Evolutionary conservation across 345 rosid species (phyloP), one percentile per base, ranked within the genome.

Genomic region (Lumnitzera racemosa): DNA sequence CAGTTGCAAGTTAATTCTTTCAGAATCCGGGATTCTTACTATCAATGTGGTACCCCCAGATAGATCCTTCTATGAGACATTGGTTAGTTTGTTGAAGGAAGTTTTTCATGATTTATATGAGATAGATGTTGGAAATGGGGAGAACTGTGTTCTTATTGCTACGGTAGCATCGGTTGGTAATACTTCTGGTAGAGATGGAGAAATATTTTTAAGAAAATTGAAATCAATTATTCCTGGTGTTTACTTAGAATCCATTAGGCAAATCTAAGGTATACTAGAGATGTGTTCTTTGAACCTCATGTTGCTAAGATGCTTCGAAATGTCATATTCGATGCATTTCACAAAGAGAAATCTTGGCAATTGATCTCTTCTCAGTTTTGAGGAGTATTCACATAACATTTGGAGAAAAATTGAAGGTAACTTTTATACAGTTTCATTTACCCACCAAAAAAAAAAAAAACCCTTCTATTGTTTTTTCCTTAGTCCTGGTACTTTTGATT

Each of bases 41-140:
- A 61, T 90, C 46, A 87, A 90, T 74, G 91, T 78, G 58, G 80
- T 90, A 67, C 85, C 90, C 68, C 81, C 80, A 0, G 72, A 47
- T 62, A 73, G 62, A 58, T 58, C 59, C 0, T 81, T 75, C 60
- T 85, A 84, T 23, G 69, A 78, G 59, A 55, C 52, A 27, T 24
- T 85, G 67, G 62, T 78, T 70, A 24, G 63, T 2, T 46, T 67
- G 46, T 75, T 83, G 51, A 56, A 61, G 67, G 65, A 65, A 58
- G 66, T 81, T 27, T 94, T 90, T 58, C 27, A 50, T 3, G 96
- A 81, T 48, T 53, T 87, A 58, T 84, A 86, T 70, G 95, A 92
- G 74, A 86, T 92, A 10, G 88, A 86, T 62, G 83, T 75, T 51
- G 87, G 81, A 17, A 87, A 91, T 72, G 85, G 63, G 41, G 90